Base-by-base conservation (phyloP, 106 monocot species). In the Dioscorea zingiberensis region DNA sequence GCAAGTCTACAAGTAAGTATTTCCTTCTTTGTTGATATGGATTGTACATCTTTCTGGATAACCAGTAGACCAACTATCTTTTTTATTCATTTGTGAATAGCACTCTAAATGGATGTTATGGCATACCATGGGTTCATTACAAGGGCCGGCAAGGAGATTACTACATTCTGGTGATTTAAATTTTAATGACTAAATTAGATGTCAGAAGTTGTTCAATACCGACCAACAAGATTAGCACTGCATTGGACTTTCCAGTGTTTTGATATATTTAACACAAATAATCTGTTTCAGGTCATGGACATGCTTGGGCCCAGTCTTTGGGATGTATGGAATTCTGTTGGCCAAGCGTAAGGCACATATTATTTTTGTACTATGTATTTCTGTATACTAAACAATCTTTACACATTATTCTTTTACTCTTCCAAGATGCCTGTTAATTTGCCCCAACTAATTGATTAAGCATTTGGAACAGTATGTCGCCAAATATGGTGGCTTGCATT, bases 81-180 rank as follows among this genome's bases (percentile, higher is more conserved):
- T 38, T 38, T 6, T 38, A 38, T 38, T 38, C 3, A 38, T 38
- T 10, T 38, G 6, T 10, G 4, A 38, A 38, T 10, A 94, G 94
- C 70, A 73, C 79, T 58, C 87, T 94, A 22, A 94, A 94, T 91
- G 94, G 87, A 55, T 94, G 90, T 68, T 94, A 94, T 76, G 94
- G 94, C 26, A 79, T 94, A 63, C 94, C 94, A 55, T 70, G 74
- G 65, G 94, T 90, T 73, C 94, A 94, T 78, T 81, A 84, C 72
- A 94, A 90, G 71, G 94, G 90, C 22, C 94, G 94, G 21, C 94
- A 94, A 74, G 90, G 94, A 64, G 94, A 94, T 70, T 94, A 90
- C 60, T 94, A 87, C 69, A 94, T 94, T 80, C 71, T 94, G 80
- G 94, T 94, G 55, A 83, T 76, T 67, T 55, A 38, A 38, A 38